phyloP scores from a whole-genome alignment of 1,139 yeast species.

The Kluyveromyces sp. region DNA sequence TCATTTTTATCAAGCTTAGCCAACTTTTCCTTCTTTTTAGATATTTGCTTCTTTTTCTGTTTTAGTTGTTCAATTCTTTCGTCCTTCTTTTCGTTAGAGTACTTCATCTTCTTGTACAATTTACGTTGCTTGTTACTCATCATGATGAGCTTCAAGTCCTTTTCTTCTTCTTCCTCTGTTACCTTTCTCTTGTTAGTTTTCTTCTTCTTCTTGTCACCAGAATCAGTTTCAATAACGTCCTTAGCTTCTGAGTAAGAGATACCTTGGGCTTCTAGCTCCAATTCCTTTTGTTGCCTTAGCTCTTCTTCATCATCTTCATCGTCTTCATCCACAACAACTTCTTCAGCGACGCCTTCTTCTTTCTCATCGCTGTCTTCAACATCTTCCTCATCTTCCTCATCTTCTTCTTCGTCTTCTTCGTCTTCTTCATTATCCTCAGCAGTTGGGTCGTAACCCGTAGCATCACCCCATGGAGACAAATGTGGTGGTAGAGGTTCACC shows the following conservation, averaged over 20 bases:
- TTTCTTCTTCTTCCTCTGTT: constrained; percentile 62
- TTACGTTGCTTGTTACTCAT: constrained; percentile 96
- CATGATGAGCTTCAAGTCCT: constrained; percentile 88
- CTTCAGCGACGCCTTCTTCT: constrained; percentile 38
- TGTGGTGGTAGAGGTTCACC: constrained; percentile 97
- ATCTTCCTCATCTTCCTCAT: constrained; percentile 42
- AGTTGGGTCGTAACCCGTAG: constrained; percentile 81
- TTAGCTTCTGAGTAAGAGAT: constrained; percentile 59
- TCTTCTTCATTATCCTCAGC: constrained; percentile 42
- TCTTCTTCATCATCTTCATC: constrained; percentile 50
- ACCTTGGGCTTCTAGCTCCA: constrained; percentile 88
- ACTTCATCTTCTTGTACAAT: constrained; percentile 91
- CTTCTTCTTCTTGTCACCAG: constrained; percentile 30
- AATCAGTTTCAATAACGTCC: constrained; percentile 22
- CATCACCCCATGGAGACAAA: constrained; percentile 98
- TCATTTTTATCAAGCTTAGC: constrained; percentile 33
- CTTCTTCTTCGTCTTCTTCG: constrained; percentile 46
- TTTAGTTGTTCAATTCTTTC: constrained; percentile 65
- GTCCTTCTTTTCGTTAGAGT: constrained; percentile 81
- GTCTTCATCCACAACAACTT: constrained; percentile 23
- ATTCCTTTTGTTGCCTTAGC: constrained; percentile 66
- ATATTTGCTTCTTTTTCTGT: constrained; percentile 72
- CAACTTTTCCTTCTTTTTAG: constrained; percentile 56
- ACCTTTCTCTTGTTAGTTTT: constrained; percentile 30
- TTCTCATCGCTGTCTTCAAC: constrained; percentile 39